These are phyloP conservation scores for Cucurbitaria berberidis DNA, from an alignment of 2,329 filamentous ascomycete genomes.

Conservation along the genomic window DNA sequence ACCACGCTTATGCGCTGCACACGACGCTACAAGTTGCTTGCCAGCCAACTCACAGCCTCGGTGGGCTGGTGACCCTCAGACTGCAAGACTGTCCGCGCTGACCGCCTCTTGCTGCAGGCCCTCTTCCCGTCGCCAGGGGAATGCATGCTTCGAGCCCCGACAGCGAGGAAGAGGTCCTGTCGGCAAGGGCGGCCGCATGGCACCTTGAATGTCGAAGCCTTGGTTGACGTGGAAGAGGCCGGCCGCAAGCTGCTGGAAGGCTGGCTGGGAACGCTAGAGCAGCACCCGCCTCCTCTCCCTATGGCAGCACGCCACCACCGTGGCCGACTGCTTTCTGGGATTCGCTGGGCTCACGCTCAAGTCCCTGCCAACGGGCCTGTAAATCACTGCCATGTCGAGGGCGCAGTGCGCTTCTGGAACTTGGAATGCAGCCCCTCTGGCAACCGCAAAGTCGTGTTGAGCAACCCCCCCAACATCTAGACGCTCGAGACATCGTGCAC, in stretches of 20 bases:
- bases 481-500: constrained; percentile 10
- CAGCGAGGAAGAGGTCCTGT: constrained; percentile 15
- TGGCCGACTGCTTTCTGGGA: constrained; percentile 10
- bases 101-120: constrained; percentile 31
- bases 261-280: constrained; percentile 16
- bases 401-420: constrained; percentile 17
- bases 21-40: constrained; percentile 28
- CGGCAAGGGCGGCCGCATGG: constrained; percentile 28
- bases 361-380: constrained; percentile 25
- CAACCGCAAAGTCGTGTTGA: constrained; percentile 1
- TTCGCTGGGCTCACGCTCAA: constrained; percentile 16
- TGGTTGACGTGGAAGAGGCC: background rate
- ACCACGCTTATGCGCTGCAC: constrained; percentile 31
- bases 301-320: constrained; percentile 12
- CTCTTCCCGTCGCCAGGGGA: constrained; percentile 30
- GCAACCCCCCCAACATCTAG: constrained; percentile 3
- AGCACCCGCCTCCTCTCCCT: constrained; percentile 9
- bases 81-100: constrained; percentile 21
- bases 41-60: constrained; percentile 32
- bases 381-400: constrained; percentile 27
- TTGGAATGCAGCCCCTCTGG: constrained; percentile 27
- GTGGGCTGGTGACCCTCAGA: constrained; percentile 28
- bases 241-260: constrained; percentile 1
- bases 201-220: constrained; percentile 9
- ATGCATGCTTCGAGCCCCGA: constrained; percentile 24